phyloP scores from a whole-genome alignment of 768 basidiomycete species.

The Leccinum variicolor region DNA sequence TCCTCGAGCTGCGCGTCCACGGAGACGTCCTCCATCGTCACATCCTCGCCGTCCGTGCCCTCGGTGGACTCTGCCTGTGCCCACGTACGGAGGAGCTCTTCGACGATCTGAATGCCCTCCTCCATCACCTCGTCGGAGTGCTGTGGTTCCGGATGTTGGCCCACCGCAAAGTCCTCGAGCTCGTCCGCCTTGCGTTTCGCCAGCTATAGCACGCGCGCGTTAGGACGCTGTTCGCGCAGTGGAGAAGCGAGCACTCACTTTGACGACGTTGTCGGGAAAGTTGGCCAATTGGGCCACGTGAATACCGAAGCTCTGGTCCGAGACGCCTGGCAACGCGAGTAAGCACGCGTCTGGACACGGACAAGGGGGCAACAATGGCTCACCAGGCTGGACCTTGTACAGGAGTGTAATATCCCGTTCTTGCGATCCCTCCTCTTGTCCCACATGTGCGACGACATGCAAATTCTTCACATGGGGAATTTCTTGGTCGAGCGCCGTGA shows the following conservation, averaged over 20 bases:
- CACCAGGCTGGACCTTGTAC: slow-evolving; percentile 78
- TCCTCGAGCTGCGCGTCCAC: slow-evolving; percentile 37
- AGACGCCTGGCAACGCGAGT: slow-evolving; percentile 54
- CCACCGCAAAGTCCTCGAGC: slow-evolving; percentile 75
- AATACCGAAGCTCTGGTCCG: slow-evolving; percentile 98
- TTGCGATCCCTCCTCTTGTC: slow-evolving; percentile 41
- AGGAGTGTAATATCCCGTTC: slow-evolving; percentile 79
- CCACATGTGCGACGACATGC: slow-evolving; percentile 93
- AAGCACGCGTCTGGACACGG: neutral
- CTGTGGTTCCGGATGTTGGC: slow-evolving; percentile 36
- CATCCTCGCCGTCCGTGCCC: slow-evolving; percentile 40
- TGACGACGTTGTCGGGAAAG: slow-evolving; percentile 92
- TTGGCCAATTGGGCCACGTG: slow-evolving; percentile 97
- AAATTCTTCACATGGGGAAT: slow-evolving; percentile 87
- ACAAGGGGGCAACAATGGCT: slow-evolving; percentile 12
- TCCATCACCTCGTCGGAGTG: slow-evolving; percentile 62
- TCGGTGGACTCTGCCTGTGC: slow-evolving; percentile 37
- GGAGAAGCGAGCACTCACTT: slow-evolving; percentile 40
- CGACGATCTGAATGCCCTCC: slow-evolving; percentile 77
- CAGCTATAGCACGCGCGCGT: slow-evolving; percentile 43
- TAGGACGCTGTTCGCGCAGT: neutral
- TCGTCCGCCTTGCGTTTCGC: slow-evolving; percentile 93
- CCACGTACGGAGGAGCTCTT: slow-evolving; percentile 76
- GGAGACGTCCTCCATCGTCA: slow-evolving; percentile 49
- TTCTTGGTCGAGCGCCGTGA: slow-evolving; percentile 88